phyloP scores from a whole-genome alignment of 2,329 filamentous ascomycete species.

The Tolypocladium endophyticum region DNA sequence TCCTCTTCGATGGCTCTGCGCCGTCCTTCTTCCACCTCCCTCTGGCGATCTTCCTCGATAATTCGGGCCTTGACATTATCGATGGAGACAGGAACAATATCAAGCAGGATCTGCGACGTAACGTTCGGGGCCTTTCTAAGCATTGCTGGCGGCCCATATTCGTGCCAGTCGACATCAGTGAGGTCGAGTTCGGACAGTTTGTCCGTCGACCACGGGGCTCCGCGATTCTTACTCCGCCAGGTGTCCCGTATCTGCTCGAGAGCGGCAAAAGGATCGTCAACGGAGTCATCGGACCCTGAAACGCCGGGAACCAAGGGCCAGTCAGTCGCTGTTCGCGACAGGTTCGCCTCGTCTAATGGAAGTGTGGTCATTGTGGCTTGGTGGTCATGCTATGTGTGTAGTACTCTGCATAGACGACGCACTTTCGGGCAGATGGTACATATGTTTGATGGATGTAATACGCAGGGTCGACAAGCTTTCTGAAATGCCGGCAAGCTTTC shows the following conservation, averaged over 20 bases:
- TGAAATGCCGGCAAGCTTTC: not conserved
- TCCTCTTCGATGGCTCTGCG: slow-evolving; percentile 10
- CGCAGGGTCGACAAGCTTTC: no score
- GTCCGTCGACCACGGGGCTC: slow-evolving; percentile 10
- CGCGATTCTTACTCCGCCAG: slow-evolving; percentile 9
- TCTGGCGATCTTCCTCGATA: slow-evolving; percentile 16
- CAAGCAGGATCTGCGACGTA: slow-evolving; percentile 27
- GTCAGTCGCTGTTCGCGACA: slow-evolving; percentile 5
- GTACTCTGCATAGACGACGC: not conserved
- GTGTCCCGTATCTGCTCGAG: slow-evolving; percentile 13
- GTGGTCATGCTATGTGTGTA: no score
- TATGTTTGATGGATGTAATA: not conserved
- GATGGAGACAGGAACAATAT: slow-evolving; percentile 33
- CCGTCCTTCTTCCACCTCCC: slow-evolving; percentile 17
- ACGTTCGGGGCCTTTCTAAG: slow-evolving; percentile 26
- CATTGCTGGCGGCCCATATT: slow-evolving; percentile 34
- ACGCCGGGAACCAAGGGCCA: slow-evolving; percentile 16
- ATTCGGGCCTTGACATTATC: slow-evolving; percentile 30
- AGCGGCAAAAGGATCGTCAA: slow-evolving; percentile 16
- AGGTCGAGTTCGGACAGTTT: slow-evolving; percentile 13
- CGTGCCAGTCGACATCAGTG: slow-evolving; percentile 30
- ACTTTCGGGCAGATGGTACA: not conserved
- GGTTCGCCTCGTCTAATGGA: not conserved
- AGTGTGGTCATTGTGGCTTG: not conserved
- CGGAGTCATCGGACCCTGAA: slow-evolving; percentile 18